Evolutionary conservation across 164 flowering plant genomes (phyloP).

Genomic region (Pachysandra terminalis): DNA sequence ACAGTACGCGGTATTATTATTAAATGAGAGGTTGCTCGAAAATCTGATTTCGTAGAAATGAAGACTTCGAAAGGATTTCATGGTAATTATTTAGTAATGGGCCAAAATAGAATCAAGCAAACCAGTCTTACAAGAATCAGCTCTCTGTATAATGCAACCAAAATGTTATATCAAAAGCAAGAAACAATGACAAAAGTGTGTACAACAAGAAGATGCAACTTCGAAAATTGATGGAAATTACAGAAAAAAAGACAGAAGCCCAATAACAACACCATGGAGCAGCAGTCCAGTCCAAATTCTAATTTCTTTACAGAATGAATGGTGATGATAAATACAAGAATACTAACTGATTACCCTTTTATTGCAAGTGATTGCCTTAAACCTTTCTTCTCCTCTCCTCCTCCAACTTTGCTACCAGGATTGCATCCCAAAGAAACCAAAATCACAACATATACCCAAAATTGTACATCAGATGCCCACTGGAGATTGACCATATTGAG

Average conservation of each 20-base stretch:
- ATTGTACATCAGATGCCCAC: conserved; percentile 13
- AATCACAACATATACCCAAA: conserved; percentile 11
- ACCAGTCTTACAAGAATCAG: too few relatives aligned
- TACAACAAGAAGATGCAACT: conserved; percentile 28
- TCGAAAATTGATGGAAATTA: conserved; percentile 21
- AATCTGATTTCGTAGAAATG: too few relatives aligned
- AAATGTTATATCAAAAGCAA: conserved; percentile 6
- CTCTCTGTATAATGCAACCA: not conserved
- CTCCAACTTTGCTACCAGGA: conserved; percentile 8
- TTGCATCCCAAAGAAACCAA: conserved; percentile 11
- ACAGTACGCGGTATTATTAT: too few relatives aligned
- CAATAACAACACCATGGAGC: conserved; percentile 22
- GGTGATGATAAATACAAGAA: conserved; percentile 34
- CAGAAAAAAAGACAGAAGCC: conserved; percentile 27
- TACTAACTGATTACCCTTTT: conserved; percentile 26
- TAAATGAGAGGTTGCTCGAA: too few relatives aligned
- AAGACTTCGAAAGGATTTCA: too few relatives aligned
- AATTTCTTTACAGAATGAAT: conserved; percentile 43
- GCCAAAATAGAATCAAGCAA: too few relatives aligned
- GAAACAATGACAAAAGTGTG: conserved; percentile 18
- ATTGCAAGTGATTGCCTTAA: conserved; percentile 9
- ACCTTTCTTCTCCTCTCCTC: conserved; percentile 7
- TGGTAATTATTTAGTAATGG: too few relatives aligned
- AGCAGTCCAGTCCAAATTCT: conserved; percentile 30
- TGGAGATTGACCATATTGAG: conserved; percentile 1